Base-by-base conservation (phyloP, 208 protist species). In the Sergeia podlipaevii region DNA sequence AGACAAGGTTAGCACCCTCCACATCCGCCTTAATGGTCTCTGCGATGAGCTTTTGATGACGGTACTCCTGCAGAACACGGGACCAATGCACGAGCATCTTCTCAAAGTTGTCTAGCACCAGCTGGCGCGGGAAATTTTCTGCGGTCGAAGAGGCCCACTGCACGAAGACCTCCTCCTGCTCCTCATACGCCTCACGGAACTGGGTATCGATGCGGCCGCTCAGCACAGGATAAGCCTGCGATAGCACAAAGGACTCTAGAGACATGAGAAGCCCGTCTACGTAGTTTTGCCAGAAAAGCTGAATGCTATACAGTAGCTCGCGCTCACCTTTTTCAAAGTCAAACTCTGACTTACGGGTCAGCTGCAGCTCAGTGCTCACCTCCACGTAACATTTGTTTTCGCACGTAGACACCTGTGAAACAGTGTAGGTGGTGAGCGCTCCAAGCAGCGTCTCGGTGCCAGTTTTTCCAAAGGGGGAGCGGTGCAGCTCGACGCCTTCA, bases 371-470 rank as follows among this genome's bases (percentile, higher is more conserved):
- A 5, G 71, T 68, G 26, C 33, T 48, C 24, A 79, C 53, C 17
- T 77, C 71, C 0, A 87, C 52, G 45, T 74, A 80, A 65, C 79
- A 87, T 46, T 61, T 57, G 38, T 87, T 76, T 3, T 60, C 58
- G 34, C 70, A 63, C 18, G 51, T 62, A 1, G 68, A 75, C 15
- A 87, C 64, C 13, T 3, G 33, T n/a, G 47, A 64, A 13, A 87
- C 45, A 20, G 39, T 60, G 29, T 73, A 65, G 5, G 52, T 48
- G 4, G 65, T 80, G 0, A 38, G 32, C 1, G 62, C 69, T 0
- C 20, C 8, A 0, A 41, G 23, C n/a, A 82, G 24, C 0, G 26
- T 36, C 2, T 26, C 26, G 20, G 55, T 71, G 10, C 66, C 79
- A 15, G 55, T 37, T 15, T 47, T 38, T 2, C 66, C 67, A 47